Percentiles rank a stretch among this genome's conserved stretches.
Conservation (phyloP, 257 asterid genomes). For the Ajuga chamaepitys region DNA sequence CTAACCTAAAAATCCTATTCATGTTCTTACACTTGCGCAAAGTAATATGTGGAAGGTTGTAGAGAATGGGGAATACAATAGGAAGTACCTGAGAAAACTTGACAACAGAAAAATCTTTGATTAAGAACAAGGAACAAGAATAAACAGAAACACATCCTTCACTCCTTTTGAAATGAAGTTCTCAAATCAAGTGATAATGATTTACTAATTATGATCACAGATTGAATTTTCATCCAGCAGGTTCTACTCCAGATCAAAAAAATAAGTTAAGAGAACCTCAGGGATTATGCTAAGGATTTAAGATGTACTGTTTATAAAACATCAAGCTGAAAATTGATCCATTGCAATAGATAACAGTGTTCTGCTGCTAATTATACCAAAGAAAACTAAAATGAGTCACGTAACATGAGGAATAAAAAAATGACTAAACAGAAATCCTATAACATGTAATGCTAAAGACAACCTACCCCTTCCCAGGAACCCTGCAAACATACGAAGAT, state of each 20-base stretch:
- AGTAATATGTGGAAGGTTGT: neutral
- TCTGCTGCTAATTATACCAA: neutral
- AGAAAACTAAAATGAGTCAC: neutral
- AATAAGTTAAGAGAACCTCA: neutral
- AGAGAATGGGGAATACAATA: neutral
- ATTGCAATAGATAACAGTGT: neutral
- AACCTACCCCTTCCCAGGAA: neutral
- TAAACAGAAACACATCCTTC: neutral
- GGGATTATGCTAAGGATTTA: neutral
- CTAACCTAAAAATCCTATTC: neutral
- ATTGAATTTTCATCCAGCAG: neutral
- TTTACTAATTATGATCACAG: neutral
- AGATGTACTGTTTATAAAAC: neutral
- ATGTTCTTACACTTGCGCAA: neutral
- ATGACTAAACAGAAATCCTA: neutral
- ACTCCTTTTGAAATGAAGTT: neutral
- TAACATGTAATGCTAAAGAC: neutral
- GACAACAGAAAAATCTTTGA: neutral
- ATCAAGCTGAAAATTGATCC: neutral
- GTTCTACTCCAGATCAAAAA: neutral
- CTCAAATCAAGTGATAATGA: neutral
- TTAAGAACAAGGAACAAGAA: neutral
- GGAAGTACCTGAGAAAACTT: neutral
- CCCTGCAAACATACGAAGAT: neutral
- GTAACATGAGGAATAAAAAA: neutral